Base-by-base conservation (phyloP, 1,284 basidiomycete genomes). In the Coriolopsis trogii region DNA sequence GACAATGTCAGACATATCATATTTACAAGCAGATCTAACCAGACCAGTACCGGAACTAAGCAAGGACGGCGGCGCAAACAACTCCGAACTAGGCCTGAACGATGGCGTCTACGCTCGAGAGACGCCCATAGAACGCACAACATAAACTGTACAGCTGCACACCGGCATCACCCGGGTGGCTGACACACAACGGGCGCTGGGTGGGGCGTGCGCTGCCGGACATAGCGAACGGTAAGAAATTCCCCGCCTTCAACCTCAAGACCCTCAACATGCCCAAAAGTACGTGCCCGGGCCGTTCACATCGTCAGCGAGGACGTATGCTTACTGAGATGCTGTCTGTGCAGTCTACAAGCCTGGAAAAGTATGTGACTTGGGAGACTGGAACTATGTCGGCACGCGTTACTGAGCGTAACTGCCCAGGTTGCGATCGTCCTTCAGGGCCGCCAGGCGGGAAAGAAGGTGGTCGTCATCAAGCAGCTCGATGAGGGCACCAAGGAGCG, bases 321-420 rank as follows among this genome's bases (percentile, higher is more conserved):
- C 67, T 79, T 49, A 79, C 56, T 21, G n/a, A 51, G 1, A 25
- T n/a, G 21, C 25, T 46, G 43, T 12, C n/a, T 6, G n/a, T 53
- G 13, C 62, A 94, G 92, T 94, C 73, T 95, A 93, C 88, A 97
- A 98, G 83, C 91, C 95, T 75, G 95, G 95, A 79, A 98, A 98
- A 87, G 95, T 95, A 30, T 37, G 50, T 46, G 20, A 44, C 10
- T 3, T 12, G 15, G n/a, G 25, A 51, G 25, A 23, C 9, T 18
- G 23, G 46, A 38, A 15, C 25, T 30, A 51, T 51, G 52, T 31
- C 31, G 18, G 37, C 15, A 18, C 38, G 30, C 46, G 45, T 12
- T 39, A 45, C 45, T 37, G 36, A 39, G 41, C 25, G 24, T 23
- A 28, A 20, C 7, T 16, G 15, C n/a, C 6, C 20, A 91, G 89